Base-by-base conservation (phyloP, 2,329 filamentous ascomycete genomes). In the Plenodomus biglobosus region DNA sequence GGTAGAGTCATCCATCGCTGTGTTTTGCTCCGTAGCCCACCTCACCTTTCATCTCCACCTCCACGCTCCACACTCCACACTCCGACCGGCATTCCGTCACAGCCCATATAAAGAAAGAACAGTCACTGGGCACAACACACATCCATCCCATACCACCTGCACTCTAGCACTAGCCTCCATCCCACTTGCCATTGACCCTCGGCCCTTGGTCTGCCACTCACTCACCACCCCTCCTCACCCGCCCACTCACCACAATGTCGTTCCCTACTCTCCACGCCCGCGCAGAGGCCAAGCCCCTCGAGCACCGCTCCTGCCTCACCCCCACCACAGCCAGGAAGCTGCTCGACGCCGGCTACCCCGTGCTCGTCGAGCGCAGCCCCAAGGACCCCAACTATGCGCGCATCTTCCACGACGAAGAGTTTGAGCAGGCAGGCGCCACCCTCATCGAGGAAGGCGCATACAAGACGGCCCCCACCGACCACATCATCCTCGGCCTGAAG, bases 381-480 rank as follows among this genome's bases (percentile, higher is more conserved):
- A 68, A 59, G 43, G 64, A 73, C 54, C 62, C 71, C 37, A 62
- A 70, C 50, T 68, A 61, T 45, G 60, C 61, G 46, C 71, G 72
- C 52, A 75, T 75, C 56, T 75, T 74, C 69, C 61, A 72, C 30
- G 72, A 75, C 48, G 58, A 62, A 6, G 72, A 75, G 46, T 75
- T 72, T 40, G 66, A 69, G 42, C 53, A 69, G 39, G 70, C 62
- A 34, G 72, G 72, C 46, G 69, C 68, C 15, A 73, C 65, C 3
- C 65, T 75, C 20, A 62, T 74, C 21, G 60, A 65, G 16, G 66
- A 70, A 44, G 63, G 66, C 53, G 67, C 65, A 45, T 75, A 73
- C 72, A 63, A 68, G 50, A 62, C 57, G 1, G 69, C 69, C 10
- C 68, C 72, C 44, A 63, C 56, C 24, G 70, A 73, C 53, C 66